Percentiles rank a stretch among this genome's conserved stretches.
phyloP scores from a whole-genome alignment of 176 grass and related monocot species.

The Phyllostachys edulis region DNA sequence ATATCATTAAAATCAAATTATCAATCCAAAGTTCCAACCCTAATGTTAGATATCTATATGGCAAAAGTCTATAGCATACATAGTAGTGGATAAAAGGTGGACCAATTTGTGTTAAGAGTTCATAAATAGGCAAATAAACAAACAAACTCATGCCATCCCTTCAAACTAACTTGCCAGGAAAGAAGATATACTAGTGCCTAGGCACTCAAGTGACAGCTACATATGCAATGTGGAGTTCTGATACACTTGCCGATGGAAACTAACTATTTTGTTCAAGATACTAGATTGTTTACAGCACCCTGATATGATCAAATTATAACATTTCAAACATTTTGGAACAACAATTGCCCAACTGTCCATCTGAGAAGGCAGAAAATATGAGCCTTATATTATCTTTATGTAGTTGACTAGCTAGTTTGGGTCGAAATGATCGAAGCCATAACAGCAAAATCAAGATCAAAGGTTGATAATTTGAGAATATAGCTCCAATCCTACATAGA shows the following conservation, averaged over 20 bases:
- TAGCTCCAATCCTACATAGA: too few relatives aligned
- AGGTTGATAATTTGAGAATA: too few relatives aligned
- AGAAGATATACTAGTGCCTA: background rate
- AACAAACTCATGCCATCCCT: background rate
- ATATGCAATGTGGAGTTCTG: background rate
- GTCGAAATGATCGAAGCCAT: background rate
- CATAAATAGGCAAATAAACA: background rate
- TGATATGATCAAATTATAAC: background rate
- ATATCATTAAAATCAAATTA: conserved; percentile 10
- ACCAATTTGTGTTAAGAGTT: background rate
- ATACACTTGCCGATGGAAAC: background rate
- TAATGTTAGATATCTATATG: conserved; percentile 2
- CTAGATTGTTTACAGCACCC: background rate
- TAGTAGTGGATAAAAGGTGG: background rate
- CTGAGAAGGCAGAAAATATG: background rate
- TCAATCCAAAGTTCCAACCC: conserved; percentile 5
- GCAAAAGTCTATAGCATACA: background rate
- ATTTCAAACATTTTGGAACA: conserved; percentile 4
- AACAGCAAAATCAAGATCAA: too few relatives aligned
- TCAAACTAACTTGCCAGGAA: background rate
- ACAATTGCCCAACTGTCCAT: background rate
- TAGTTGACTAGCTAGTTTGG: background rate
- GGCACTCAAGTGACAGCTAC: background rate
- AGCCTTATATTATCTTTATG: background rate
- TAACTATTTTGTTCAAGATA: background rate